Percentiles rank a stretch among this genome's conserved stretches.
Conservation (phyloP, 768 basidiomycete species). For the Butyriboletus loyo region DNA sequence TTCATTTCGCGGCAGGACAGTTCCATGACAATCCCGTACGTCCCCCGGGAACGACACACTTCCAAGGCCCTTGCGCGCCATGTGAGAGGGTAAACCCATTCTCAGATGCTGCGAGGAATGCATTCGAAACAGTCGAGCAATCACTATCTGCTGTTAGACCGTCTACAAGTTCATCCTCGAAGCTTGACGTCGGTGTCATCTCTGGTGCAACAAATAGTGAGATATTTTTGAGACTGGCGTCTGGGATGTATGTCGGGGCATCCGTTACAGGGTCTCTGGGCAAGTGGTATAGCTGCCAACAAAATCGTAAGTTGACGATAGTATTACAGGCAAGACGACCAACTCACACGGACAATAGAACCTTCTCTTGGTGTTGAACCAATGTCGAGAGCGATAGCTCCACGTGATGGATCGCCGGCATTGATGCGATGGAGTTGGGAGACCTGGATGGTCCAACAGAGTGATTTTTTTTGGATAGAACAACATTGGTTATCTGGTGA, state of each 20-base stretch:
- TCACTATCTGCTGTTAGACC: background rate
- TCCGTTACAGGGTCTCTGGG: constrained; percentile 20
- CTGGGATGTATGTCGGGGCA: background rate
- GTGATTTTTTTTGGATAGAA: background rate
- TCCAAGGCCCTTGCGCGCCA: constrained; percentile 37
- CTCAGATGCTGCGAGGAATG: constrained; percentile 51
- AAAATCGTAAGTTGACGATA: background rate
- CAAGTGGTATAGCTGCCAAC: constrained; percentile 43
- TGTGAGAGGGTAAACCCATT: constrained; percentile 47
- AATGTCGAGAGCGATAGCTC: constrained; percentile 59
- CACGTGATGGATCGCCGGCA: constrained; percentile 71
- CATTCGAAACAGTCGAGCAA: constrained; percentile 2
- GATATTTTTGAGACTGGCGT: constrained; percentile 10
- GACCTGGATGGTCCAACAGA: constrained; percentile 30
- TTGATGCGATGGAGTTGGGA: constrained; percentile 53
- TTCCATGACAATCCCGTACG: constrained; percentile 19
- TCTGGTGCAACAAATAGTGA: constrained; percentile 27
- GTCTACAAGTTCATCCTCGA: background rate
- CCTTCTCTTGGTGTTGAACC: constrained; percentile 49
- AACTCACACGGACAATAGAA: constrained; percentile 49
- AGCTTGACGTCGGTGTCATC: background rate
- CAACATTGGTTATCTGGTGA: background rate
- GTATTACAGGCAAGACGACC: background rate
- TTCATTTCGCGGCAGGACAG: background rate
- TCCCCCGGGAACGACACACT: constrained; percentile 39